Base-by-base conservation (phyloP, 371 early-diverging fungal genomes). In the Apophysomyces sp. region DNA sequence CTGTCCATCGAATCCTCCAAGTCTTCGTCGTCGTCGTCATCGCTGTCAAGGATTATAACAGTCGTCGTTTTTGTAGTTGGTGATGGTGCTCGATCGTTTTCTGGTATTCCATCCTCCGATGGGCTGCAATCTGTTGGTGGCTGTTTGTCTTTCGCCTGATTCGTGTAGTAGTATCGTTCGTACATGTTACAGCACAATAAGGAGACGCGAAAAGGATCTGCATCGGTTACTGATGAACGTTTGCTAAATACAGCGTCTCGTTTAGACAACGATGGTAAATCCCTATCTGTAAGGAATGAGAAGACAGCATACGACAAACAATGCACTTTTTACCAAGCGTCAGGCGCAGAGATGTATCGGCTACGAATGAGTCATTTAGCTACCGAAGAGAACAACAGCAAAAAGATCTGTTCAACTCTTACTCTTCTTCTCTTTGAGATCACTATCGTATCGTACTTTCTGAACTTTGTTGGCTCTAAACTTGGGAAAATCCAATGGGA, bases 1-100 rank as follows among this genome's bases (percentile, higher is more conserved):
- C 21, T 41, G 52, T 58, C 59, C 16, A 58, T 15, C 9, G 51
- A 51, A 15, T 36, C 49, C 51, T 51, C 51, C 39, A n/a, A 24
- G 3, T 15, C 34, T 51, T 51, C 41, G 26, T 32, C 31, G 28
- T 30, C 15, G 16, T 26, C 11, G 59, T 18, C 18, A 24, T 51
- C 5, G 32, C 3, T 16, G 12, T 27, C 28, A 30, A 2, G 37
- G 15, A 37, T 37, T 11, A 11, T 37, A n/a, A n/a, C n/a, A n/a
- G n/a, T n/a, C n/a, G n/a, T n/a, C n/a, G 13, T 34, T 2, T 34
- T 13, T 34, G 2, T 13, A 11, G 34, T 7, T 34, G 34, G 13
- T 9, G 44, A 21, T 44, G 21, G 44, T 21, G 37, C 2, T 37
- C n/a, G 15, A 37, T 37, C 37, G 11, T 44, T 18, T 21, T 18